Base-by-base conservation (phyloP, 805 yeast species). In the Wickerhamomyces bisporus region DNA sequence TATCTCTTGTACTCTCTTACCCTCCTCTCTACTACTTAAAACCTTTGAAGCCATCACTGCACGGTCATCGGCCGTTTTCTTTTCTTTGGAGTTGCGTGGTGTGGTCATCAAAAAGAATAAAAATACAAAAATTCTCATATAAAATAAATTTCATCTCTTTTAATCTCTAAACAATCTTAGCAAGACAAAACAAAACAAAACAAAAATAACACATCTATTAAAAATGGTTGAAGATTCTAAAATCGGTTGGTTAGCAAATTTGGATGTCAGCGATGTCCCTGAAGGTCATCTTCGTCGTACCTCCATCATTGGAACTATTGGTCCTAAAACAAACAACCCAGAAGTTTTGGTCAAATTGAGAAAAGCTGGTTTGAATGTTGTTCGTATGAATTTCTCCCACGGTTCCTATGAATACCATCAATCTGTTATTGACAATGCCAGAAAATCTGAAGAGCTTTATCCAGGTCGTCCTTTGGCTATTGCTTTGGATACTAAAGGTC, bases 401-500 rank as follows among this genome's bases (percentile, higher is more conserved):
- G 98, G 98, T 58, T 78, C 96, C 36, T 81, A 93, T 72, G 97
- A 89, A 59, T 93, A 93, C 80, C 98, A 93, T 71, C 96, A 89
- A 71, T 71, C 86, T 47, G 98, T 93, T 58, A 73, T 93, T 65
- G 97, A 91, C 77, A 91, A 93, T 62, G 87, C 97, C 56, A 84
- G 95, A 71, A 81, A 87, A 68, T 88, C 97, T 49, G 96, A 86
- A 70, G 81, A 80, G 66, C 65, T 83, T 40, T 88, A 82, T 68
- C 79, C 85, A 51, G 97, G 98, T 61, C 86, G 98, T 73, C 98
- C 98, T 39, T 76, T 93, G 59, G 98, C 96, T 46, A 89, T 93
- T 68, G 98, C 98, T 50, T 80, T 93, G 57, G 98, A 93, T 68
- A 93, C 98, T 66, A 93, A 93, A 79, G 98, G 98, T 55, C 98